Conservation (phyloP, 345 rosid species). For the Euphorbia lathyris region DNA sequence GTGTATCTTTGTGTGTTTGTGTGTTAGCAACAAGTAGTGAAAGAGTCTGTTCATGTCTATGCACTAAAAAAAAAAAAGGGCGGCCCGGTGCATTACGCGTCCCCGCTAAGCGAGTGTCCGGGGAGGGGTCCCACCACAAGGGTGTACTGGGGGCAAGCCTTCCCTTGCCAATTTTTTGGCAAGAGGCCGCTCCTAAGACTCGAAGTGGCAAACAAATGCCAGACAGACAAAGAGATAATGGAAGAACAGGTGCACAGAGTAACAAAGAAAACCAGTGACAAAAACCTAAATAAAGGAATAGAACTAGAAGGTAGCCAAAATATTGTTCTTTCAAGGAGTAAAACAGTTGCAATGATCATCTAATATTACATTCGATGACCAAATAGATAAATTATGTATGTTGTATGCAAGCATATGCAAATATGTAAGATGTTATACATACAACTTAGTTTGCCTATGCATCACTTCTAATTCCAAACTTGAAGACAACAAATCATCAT, state of each 20-base stretch:
- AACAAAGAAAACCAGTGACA: background rate
- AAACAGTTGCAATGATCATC: too few relatives aligned
- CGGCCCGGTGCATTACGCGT: too few relatives aligned
- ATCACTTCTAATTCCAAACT: background rate
- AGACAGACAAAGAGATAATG: background rate
- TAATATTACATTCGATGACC: background rate
- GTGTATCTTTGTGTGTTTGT: background rate
- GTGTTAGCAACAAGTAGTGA: background rate
- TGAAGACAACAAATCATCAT: background rate
- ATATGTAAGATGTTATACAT: background rate
- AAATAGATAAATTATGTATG: background rate
- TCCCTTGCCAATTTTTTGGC: too few relatives aligned
- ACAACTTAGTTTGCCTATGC: background rate
- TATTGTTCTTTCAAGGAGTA: background rate
- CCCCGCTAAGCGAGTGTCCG: too few relatives aligned
- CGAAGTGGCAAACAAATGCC: background rate
- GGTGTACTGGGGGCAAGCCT: too few relatives aligned
- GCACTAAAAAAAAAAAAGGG: background rate
- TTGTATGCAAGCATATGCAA: background rate
- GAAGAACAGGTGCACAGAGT: background rate
- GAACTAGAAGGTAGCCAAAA: background rate
- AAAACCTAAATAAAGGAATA: background rate
- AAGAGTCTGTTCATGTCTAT: background rate
- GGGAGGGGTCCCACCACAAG: too few relatives aligned
- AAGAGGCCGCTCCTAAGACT: too few relatives aligned